Evolutionary conservation across 768 basidiomycete genomes (phyloP).

Genomic region (Hysterangium stoloniferum): DNA sequence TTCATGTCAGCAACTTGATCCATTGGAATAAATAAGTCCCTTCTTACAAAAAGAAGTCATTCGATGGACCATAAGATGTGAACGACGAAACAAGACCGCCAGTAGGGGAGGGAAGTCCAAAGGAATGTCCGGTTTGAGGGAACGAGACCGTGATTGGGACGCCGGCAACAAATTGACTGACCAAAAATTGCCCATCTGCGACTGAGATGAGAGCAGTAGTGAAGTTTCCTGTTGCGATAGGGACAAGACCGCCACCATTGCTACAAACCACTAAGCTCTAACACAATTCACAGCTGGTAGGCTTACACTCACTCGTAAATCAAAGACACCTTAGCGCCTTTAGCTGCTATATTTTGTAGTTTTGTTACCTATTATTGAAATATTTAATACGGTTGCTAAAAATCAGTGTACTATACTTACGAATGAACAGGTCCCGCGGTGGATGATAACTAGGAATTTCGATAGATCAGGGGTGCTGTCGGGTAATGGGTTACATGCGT

Average conservation of each 20-base stretch:
- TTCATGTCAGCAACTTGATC: neutral
- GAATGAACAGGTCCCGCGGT: slow-evolving; percentile 52
- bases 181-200: slow-evolving; percentile 48
- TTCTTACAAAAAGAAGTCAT: slow-evolving; percentile 43
- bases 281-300: neutral
- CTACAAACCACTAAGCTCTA: slow-evolving; percentile 23
- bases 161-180: slow-evolving; percentile 40
- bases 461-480: slow-evolving; percentile 47
- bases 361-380: slow-evolving; percentile 46
- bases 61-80: slow-evolving; percentile 51
- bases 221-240: slow-evolving; percentile 39
- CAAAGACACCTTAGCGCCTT: slow-evolving; percentile 39
- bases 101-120: slow-evolving; percentile 38
- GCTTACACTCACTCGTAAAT: slow-evolving; percentile 44
- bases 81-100: slow-evolving; percentile 52
- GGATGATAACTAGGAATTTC: slow-evolving; percentile 44
- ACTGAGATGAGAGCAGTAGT: slow-evolving; percentile 44
- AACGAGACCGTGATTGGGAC: slow-evolving; percentile 36
- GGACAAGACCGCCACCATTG: slow-evolving; percentile 40
- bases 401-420: no score
- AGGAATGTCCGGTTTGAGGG: slow-evolving; percentile 38
- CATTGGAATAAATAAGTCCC: neutral
- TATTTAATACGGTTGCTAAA: no score
- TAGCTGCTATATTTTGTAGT: slow-evolving; percentile 43
- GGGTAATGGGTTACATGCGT: slow-evolving; percentile 53